Percentiles rank a stretch among this genome's conserved stretches.
Evolutionary conservation across 1,284 basidiomycete species (phyloP).

Genomic region (Rhodotorula glutinis): DNA sequence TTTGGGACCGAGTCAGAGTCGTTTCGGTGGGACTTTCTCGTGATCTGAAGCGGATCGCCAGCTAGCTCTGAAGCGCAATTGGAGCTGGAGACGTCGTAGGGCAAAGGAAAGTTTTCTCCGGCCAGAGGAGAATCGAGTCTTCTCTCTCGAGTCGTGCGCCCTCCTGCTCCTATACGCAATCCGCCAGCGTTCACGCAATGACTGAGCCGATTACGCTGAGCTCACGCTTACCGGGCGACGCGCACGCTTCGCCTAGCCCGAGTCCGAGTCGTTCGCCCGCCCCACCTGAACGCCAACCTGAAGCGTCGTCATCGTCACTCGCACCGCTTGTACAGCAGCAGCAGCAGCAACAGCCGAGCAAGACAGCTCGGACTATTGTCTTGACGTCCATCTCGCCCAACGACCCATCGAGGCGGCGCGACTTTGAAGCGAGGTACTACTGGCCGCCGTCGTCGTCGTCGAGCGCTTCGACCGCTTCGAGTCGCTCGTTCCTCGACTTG

Average conservation of each 20-base stretch:
- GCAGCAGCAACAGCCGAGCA: not conserved
- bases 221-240: constrained; percentile 3
- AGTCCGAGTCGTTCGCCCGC: too few relatives aligned
- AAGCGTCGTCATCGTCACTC: not conserved
- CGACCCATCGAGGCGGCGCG: constrained; percentile 15
- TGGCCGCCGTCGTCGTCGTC: constrained; percentile 6
- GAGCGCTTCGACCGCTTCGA: not conserved
- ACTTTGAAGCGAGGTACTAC: constrained; percentile 28
- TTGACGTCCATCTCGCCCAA: constrained; percentile 17
- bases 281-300: too few relatives aligned
- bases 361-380: constrained; percentile 3
- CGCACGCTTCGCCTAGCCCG: not conserved
- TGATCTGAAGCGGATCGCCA: too few relatives aligned
- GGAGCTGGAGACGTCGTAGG: too few relatives aligned
- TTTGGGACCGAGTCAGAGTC: too few relatives aligned
- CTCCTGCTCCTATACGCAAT: too few relatives aligned
- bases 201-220: not conserved
- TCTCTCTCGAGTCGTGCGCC: too few relatives aligned
- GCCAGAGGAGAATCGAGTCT: too few relatives aligned
- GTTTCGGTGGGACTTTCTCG: too few relatives aligned
- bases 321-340: not conserved
- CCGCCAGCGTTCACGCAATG: too few relatives aligned
- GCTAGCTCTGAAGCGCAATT: too few relatives aligned
- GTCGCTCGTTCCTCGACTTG: constrained; percentile 47
- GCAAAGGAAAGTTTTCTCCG: too few relatives aligned